Percentiles rank a stretch among this genome's conserved stretches.
Evolutionary conservation across 2,329 filamentous ascomycete species (phyloP).

Genomic region (Basipetospora chlamydospora): DNA sequence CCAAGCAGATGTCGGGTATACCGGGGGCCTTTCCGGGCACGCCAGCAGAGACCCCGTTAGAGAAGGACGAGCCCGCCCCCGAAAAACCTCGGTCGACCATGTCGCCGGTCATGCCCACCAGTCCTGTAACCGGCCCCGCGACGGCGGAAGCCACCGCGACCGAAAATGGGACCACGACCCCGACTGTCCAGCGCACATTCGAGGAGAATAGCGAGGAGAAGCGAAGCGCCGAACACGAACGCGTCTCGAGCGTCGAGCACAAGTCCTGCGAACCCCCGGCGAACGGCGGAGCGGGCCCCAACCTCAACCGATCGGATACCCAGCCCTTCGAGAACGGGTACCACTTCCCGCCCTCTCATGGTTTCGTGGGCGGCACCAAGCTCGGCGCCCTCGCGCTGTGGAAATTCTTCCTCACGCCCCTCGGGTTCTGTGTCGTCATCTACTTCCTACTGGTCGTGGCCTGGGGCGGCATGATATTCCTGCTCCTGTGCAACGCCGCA

Average conservation of each 20-base stretch:
- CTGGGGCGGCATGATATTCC: conserved; percentile 84
- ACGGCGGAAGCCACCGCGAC: no score
- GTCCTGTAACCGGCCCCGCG: no score
- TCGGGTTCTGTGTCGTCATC: conserved; percentile 63
- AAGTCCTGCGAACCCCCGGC: background rate
- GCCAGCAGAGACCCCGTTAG: background rate
- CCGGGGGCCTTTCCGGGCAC: no score
- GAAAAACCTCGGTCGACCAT: background rate
- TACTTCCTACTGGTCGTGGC: conserved; percentile 75
- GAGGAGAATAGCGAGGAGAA: no score
- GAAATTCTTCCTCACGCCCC: conserved; percentile 59
- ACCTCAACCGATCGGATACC: conserved; percentile 10
- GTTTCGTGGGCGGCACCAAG: conserved; percentile 41
- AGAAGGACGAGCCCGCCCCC: background rate
- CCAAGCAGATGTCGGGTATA: background rate
- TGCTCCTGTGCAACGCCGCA: conserved; percentile 62
- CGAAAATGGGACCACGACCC: no score
- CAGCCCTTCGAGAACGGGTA: conserved; percentile 47
- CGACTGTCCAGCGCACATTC: no score
- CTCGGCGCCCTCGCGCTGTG: conserved; percentile 48
- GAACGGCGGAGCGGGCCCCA: background rate
- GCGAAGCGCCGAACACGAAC: no score
- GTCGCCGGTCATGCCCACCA: no score
- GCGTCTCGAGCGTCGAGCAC: background rate
- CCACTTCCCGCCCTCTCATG: conserved; percentile 47